Percentiles rank a stretch among this genome's conserved stretches.
Evolutionary conservation across 2,329 filamentous ascomycete genomes (phyloP).

Genomic region (Paracamarosporium sp.): DNA sequence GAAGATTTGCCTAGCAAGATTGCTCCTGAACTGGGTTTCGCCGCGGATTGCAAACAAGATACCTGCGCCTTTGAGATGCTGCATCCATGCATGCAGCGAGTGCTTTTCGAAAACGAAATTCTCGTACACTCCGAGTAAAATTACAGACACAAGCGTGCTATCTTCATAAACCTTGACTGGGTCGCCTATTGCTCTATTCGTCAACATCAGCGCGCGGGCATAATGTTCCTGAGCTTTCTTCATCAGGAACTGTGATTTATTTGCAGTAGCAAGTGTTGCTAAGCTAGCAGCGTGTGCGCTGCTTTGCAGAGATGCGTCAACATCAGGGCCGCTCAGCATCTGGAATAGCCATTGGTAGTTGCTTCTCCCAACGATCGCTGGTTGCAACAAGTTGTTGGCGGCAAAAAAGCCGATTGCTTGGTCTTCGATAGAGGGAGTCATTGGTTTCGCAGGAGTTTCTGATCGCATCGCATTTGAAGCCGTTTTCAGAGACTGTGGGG

Average conservation of each 20-base stretch:
- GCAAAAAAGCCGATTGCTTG: conserved; percentile 39
- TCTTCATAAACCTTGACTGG: conserved; percentile 22
- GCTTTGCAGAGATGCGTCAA: conserved; percentile 24
- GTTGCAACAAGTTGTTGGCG: conserved; percentile 33
- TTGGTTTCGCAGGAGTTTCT: neutral
- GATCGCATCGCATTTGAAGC: neutral
- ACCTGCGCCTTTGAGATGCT: conserved; percentile 42
- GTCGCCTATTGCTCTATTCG: conserved; percentile 28
- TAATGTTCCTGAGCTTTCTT: conserved; percentile 34
- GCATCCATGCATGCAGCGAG: conserved; percentile 39
- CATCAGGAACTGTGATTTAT: conserved; percentile 28
- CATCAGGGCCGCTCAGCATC: conserved; percentile 22
- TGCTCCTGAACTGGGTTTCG: conserved; percentile 26
- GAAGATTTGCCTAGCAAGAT: conserved; percentile 32
- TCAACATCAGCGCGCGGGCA: conserved; percentile 28
- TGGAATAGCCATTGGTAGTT: conserved; percentile 37
- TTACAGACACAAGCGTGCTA: conserved; percentile 36
- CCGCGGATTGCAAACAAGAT: conserved; percentile 41
- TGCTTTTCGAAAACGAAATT: conserved; percentile 34
- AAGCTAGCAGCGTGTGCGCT: conserved; percentile 33
- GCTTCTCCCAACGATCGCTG: conserved; percentile 29
- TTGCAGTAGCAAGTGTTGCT: conserved; percentile 32
- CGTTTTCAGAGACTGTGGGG: neutral
- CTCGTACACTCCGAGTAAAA: conserved; percentile 44
- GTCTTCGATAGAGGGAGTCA: conserved; percentile 33